Evolutionary conservation across 257 asterid species (phyloP).

Genomic region (Solanum medicagineum): DNA sequence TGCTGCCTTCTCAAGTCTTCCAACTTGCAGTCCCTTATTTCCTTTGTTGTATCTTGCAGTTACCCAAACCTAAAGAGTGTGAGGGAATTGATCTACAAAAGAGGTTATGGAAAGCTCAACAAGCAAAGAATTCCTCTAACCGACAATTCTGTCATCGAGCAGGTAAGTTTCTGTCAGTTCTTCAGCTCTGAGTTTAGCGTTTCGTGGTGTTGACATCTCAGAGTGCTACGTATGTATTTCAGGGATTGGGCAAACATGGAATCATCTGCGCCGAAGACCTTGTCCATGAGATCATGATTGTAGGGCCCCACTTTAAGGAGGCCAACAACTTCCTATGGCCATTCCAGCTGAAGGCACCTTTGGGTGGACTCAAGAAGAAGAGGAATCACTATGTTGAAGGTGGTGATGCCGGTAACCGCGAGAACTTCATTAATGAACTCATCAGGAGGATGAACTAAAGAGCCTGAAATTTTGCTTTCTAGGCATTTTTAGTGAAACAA

Average conservation of each 20-base stretch:
- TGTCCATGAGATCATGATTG: slow-evolving; percentile 41
- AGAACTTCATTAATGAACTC: slow-evolving; percentile 40
- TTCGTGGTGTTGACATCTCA: background rate
- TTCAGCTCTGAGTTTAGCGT: background rate
- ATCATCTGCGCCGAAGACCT: slow-evolving; percentile 46
- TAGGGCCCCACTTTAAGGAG: slow-evolving; percentile 48
- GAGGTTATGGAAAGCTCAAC: slow-evolving; percentile 40
- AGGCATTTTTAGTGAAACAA: background rate
- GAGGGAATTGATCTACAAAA: slow-evolving; percentile 40
- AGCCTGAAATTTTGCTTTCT: background rate
- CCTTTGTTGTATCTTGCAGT: slow-evolving; percentile 7
- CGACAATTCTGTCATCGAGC: slow-evolving; percentile 37
- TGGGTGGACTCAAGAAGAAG: slow-evolving; percentile 56
- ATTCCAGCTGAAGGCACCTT: slow-evolving; percentile 48
- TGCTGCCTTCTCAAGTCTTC: background rate
- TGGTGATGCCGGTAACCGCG: slow-evolving; percentile 55
- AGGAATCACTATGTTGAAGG: slow-evolving; percentile 57
- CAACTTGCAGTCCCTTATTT: background rate
- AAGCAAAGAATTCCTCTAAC: slow-evolving; percentile 41
- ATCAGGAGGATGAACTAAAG: slow-evolving; percentile 43
- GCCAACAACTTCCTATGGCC: slow-evolving; percentile 57
- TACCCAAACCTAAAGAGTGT: slow-evolving; percentile 45
- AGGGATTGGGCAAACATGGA: slow-evolving; percentile 39
- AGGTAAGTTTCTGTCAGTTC: slow-evolving; percentile 11
- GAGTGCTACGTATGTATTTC: background rate